phyloP scores from a whole-genome alignment of 768 basidiomycete species.

The Lyophyllum decastes region DNA sequence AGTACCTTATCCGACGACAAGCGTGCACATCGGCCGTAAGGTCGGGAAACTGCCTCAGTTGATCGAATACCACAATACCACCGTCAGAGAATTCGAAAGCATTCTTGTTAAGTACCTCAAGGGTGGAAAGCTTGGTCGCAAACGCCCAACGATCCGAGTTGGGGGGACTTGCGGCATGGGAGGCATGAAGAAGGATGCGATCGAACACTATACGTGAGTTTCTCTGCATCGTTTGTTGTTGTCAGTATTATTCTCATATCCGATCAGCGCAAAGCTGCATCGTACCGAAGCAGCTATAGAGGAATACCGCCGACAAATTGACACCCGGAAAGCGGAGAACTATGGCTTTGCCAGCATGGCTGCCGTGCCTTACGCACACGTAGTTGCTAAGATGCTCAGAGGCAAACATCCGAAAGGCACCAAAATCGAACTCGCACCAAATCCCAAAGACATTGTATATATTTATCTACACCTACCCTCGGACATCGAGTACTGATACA shows the following conservation, averaged over 20 bases:
- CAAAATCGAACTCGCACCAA: constrained; percentile 73
- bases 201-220: constrained; percentile 88
- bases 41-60: constrained; percentile 89
- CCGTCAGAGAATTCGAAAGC: constrained; percentile 91
- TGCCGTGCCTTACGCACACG: constrained; percentile 84
- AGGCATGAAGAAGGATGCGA: constrained; percentile 85
- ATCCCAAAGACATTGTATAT: constrained; percentile 85
- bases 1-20: constrained; percentile 89
- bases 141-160: constrained; percentile 77
- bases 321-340: constrained; percentile 77
- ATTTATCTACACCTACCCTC: constrained; percentile 15
- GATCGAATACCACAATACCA: constrained; percentile 89
- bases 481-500: constrained; percentile 1
- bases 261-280: constrained; percentile 48
- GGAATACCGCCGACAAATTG: constrained; percentile 70
- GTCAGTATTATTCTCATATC: constrained; percentile 3
- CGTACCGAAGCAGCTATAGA: constrained; percentile 77
- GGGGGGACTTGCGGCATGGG: constrained; percentile 85
- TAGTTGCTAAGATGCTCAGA: constrained; percentile 71
- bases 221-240: background rate
- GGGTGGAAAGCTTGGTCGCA: constrained; percentile 74
- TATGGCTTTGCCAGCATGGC: constrained; percentile 94
- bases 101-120: constrained; percentile 91
- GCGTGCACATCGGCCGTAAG: constrained; percentile 85
- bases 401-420: constrained; percentile 76